Percentiles rank a stretch among this genome's conserved stretches.
These are phyloP conservation scores for Boletus vinaceobasis DNA, from an alignment of 768 basidiomycete genomes.

Conservation along the genomic window DNA sequence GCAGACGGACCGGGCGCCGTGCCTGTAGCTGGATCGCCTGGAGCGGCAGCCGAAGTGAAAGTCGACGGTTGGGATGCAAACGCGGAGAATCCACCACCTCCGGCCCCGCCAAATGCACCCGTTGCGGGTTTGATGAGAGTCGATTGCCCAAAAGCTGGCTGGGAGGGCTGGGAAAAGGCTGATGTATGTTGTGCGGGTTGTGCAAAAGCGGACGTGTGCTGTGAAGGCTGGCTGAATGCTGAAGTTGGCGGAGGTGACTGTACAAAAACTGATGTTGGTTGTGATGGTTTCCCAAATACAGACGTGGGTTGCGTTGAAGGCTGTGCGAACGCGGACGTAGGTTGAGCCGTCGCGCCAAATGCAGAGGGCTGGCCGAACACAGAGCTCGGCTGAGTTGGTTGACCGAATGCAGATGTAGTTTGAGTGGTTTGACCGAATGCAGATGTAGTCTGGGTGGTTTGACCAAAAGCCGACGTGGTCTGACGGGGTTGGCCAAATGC, in stretches of 20 bases:
- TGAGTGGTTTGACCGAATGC: constrained; percentile 36
- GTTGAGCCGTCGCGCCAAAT: constrained; percentile 33
- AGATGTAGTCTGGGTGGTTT: constrained; percentile 24
- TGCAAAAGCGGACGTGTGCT: constrained; percentile 28
- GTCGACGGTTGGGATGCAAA: constrained; percentile 48
- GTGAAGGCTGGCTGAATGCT: constrained; percentile 36
- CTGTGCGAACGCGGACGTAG: constrained; percentile 23
- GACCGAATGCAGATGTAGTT: constrained; percentile 30
- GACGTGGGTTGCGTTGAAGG: constrained; percentile 29
- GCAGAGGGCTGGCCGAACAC: constrained; percentile 39
- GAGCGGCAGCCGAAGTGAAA: constrained; percentile 30
- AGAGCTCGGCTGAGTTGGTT: constrained; percentile 31
- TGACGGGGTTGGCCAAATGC: constrained; percentile 39
- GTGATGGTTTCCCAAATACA: constrained; percentile 34
- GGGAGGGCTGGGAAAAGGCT: constrained; percentile 30
- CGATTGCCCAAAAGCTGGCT: constrained; percentile 37
- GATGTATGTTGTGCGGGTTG: constrained; percentile 27
- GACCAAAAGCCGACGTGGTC: constrained; percentile 36
- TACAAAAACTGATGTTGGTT: constrained; percentile 27
- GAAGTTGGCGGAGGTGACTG: constrained; percentile 33
- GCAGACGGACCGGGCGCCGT: constrained; percentile 15
- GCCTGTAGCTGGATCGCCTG: constrained; percentile 2
- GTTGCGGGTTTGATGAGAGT: constrained; percentile 47
- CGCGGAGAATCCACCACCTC: constrained; percentile 47
- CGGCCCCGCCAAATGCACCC: constrained; percentile 47